These are phyloP conservation scores for Leishmania guyanensis DNA, from an alignment of 208 protist species.

Conservation along the genomic window DNA sequence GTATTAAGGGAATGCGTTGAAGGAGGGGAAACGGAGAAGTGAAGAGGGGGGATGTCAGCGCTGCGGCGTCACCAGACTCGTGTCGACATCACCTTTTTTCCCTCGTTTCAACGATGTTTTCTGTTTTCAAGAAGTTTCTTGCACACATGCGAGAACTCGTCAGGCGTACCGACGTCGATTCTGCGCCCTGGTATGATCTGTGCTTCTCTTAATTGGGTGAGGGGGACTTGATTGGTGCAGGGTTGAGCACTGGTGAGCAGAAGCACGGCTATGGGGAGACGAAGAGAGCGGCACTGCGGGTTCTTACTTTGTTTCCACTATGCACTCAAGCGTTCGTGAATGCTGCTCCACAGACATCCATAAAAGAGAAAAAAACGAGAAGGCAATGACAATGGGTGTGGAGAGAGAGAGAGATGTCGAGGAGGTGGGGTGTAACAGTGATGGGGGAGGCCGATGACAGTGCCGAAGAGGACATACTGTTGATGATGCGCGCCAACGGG, in stretches of 20 bases:
- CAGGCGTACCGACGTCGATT: neutral
- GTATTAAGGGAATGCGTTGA: neutral
- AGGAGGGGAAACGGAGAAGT: neutral
- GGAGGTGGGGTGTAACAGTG: neutral
- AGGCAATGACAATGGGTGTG: neutral
- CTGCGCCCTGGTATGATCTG: neutral
- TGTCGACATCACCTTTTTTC: neutral
- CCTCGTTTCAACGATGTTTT: neutral
- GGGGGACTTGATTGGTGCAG: neutral
- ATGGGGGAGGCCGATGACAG: neutral
- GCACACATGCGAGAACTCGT: neutral
- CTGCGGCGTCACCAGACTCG: neutral
- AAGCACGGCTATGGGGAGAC: neutral
- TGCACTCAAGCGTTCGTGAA: neutral
- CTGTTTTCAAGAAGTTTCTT: neutral
- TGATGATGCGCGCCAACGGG: neutral
- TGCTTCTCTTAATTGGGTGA: neutral
- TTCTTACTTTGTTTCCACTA: neutral
- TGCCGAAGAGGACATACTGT: neutral
- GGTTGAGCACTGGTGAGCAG: neutral
- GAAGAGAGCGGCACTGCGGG: neutral
- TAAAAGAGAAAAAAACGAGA: constrained; percentile 8
- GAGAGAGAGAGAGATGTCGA: neutral
- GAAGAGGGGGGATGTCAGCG: neutral
- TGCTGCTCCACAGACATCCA: neutral